These are phyloP conservation scores for Thermomyces lanuginosus DNA, from an alignment of 2,329 filamentous ascomycete species.

Conservation along the genomic window DNA sequence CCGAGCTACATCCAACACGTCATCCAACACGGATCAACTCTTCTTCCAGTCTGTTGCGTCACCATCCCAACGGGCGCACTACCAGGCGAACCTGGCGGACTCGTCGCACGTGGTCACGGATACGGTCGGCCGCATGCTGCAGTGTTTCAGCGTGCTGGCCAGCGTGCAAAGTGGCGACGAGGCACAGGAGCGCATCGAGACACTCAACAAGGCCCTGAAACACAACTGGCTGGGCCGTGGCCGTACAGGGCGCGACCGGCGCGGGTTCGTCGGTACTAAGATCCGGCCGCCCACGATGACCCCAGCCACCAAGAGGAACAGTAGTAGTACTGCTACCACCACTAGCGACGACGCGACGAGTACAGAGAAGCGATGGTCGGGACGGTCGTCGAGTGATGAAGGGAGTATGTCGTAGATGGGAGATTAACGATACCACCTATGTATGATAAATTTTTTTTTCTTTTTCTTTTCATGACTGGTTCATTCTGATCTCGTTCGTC, in stretches of 20 bases:
- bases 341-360: too few relatives aligned
- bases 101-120: constrained; percentile 66
- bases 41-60: constrained; percentile 28
- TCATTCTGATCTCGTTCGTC: too few relatives aligned
- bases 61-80: constrained; percentile 19
- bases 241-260: constrained; percentile 70
- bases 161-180: constrained; percentile 58
- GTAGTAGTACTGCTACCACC: too few relatives aligned
- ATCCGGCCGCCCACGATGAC: constrained; percentile 18
- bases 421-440: too few relatives aligned
- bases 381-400: too few relatives aligned
- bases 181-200: constrained; percentile 60
- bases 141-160: constrained; percentile 84
- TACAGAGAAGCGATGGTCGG: too few relatives aligned
- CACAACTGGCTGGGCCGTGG: constrained; percentile 92
- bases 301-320: too few relatives aligned
- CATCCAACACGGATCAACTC: constrained; percentile 31
- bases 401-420: too few relatives aligned
- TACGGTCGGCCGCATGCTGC: constrained; percentile 85
- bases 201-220: constrained; percentile 74
- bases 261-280: constrained; percentile 68
- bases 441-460: too few relatives aligned
- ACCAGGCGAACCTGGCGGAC: constrained; percentile 21
- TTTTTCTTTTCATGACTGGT: too few relatives aligned
- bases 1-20: constrained; percentile 75